Percentiles rank a stretch among this genome's conserved stretches.
Evolutionary conservation across 2,329 filamentous ascomycete species (phyloP).

Genomic region (Monilinia fructicola): DNA sequence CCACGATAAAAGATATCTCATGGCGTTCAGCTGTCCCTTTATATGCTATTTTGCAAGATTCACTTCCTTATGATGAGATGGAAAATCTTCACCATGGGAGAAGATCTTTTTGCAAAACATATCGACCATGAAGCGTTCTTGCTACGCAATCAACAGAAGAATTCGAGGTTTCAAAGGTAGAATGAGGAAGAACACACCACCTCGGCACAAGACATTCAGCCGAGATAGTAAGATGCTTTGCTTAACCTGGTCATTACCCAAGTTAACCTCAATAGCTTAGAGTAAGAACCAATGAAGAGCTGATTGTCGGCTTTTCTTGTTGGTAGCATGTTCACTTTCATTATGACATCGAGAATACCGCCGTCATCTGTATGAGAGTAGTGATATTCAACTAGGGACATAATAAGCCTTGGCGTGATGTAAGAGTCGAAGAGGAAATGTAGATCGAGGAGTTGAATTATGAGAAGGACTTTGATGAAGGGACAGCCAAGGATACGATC

Average conservation of each 20-base stretch:
- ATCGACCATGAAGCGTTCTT: neutral
- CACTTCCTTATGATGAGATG: neutral
- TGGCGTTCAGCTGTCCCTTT: too few species aligned
- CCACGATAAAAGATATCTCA: neutral
- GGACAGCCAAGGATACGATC: neutral
- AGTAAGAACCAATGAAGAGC: neutral
- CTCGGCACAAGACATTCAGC: neutral
- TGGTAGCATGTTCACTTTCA: neutral
- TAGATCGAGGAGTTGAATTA: neutral
- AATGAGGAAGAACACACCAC: constrained; percentile 62
- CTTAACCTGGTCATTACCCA: neutral
- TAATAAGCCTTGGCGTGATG: too few species aligned
- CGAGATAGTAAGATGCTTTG: neutral
- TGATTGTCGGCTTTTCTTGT: neutral
- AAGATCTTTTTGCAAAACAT: neutral
- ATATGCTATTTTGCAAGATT: neutral
- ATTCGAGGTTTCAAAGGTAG: constrained; percentile 55
- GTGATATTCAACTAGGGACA: neutral
- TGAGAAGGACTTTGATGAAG: neutral
- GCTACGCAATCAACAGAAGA: too few species aligned
- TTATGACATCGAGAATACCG: neutral
- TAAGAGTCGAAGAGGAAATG: neutral
- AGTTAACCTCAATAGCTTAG: neutral
- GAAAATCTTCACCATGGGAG: neutral
- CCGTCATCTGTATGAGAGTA: neutral